Percentiles rank a stretch among this genome's conserved stretches.
Evolutionary conservation across 495 filamentous ascomycete species (phyloP).

Genomic region (Xylaria nigripes): DNA sequence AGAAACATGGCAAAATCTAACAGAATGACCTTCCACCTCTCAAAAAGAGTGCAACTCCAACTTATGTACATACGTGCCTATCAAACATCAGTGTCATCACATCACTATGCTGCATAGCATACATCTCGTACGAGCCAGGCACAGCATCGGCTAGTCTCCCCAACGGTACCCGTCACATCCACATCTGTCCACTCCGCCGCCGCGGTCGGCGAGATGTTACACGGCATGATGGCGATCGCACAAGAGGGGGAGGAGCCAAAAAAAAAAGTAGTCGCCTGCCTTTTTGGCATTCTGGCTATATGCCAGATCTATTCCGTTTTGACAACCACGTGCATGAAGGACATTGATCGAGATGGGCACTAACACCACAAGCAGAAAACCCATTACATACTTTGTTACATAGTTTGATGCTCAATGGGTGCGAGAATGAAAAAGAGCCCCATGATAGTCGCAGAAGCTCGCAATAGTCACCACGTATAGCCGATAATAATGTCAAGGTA

Average conservation of each 20-base stretch:
- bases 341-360: conserved; percentile 1
- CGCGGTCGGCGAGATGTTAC: not conserved
- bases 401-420: no score
- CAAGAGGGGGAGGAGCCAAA: no score
- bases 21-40: not conserved
- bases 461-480: no score
- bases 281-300: not conserved
- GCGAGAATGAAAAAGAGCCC: no score
- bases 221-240: conserved; percentile 1
- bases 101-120: not conserved
- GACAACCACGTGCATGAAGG: conserved; percentile 7
- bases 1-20: no score
- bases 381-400: not conserved
- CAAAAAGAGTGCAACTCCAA: not conserved
- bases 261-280: not conserved
- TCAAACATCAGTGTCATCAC: not conserved
- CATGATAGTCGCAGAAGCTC: not conserved
- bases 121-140: not conserved
- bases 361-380: not conserved
- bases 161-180: not conserved
- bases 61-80: not conserved
- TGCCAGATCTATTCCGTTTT: conserved; percentile 9
- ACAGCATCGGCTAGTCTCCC: not conserved
- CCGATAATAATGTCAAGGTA: no score
- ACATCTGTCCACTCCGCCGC: not conserved